These are phyloP conservation scores for Agaricales sp. DNA, from an alignment of 1,284 basidiomycete genomes.

Conservation along the genomic window DNA sequence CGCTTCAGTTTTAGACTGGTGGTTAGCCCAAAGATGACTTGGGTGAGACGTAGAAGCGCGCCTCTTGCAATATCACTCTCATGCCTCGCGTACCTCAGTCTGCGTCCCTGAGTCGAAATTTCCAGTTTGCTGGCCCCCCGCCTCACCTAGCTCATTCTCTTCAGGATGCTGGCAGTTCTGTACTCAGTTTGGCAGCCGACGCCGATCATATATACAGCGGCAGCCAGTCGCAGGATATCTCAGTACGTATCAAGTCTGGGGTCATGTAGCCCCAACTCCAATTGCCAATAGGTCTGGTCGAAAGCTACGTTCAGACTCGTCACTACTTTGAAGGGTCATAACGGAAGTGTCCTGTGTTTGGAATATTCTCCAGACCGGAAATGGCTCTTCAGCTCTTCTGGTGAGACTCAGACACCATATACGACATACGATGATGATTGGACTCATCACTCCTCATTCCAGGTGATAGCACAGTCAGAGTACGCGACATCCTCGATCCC, in stretches of 20 bases:
- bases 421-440: conserved; percentile 3
- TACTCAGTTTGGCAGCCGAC: conserved; percentile 70
- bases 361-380: conserved; percentile 66
- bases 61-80: too few species aligned
- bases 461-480: conserved; percentile 83
- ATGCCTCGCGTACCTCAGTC: background rate
- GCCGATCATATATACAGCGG: conserved; percentile 74
- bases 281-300: conserved; percentile 65
- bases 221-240: conserved; percentile 72
- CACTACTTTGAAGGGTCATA: conserved; percentile 76
- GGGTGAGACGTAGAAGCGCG: too few species aligned
- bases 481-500: conserved; percentile 24
- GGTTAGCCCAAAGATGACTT: too few species aligned
- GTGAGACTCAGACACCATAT: conserved; percentile 36
- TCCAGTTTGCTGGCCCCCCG: conserved; percentile 23
- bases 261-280: conserved; percentile 4
- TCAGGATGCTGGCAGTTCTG: conserved; percentile 57
- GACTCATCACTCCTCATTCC: conserved; percentile 7
- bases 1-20: too few species aligned
- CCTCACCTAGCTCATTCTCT: conserved; percentile 59
- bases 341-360: conserved; percentile 77
- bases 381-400: conserved; percentile 83
- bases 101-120: conserved; percentile 48
- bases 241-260: conserved; percentile 32
- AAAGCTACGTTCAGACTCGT: conserved; percentile 59